A percentile compares a stretch with the other conserved stretches of the same genome.
phyloP scores from a whole-genome alignment of 805 yeast species.

The Pichia phayaonensis region DNA sequence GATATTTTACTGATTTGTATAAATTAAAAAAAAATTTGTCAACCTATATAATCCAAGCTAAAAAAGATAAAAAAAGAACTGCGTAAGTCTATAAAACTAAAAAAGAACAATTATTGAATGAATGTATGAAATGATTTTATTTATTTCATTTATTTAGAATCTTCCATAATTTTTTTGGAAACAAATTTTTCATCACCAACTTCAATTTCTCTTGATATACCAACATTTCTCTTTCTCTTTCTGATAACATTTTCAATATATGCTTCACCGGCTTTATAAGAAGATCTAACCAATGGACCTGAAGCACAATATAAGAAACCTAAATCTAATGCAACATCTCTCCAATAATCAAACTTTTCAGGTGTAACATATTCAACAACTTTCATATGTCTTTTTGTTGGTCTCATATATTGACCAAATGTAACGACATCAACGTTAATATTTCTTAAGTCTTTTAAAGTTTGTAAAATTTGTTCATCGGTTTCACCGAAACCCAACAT shows the following conservation, averaged over 20 bases:
- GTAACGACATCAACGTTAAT: slow-evolving; percentile 89
- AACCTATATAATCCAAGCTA: not conserved
- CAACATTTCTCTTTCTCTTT: slow-evolving; percentile 50
- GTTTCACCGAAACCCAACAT: slow-evolving; percentile 98
- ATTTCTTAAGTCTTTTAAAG: slow-evolving; percentile 68
- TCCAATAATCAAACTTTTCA: slow-evolving; percentile 92
- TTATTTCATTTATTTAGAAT: not conserved
- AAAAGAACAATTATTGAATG: not conserved
- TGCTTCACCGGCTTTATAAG: slow-evolving; percentile 97
- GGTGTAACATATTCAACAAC: slow-evolving; percentile 94
- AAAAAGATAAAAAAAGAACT: too few relatives aligned
- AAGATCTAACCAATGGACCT: slow-evolving; percentile 94
- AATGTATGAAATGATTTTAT: not conserved
- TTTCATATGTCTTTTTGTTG: slow-evolving; percentile 97
- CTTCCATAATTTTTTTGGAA: slow-evolving; percentile 19
- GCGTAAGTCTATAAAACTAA: not conserved
- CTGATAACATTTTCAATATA: slow-evolving; percentile 89
- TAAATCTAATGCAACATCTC: slow-evolving; percentile 70
- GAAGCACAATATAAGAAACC: slow-evolving; percentile 96
- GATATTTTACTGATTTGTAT: not conserved
- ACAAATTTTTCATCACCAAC: slow-evolving; percentile 25
- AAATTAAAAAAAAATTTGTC: not conserved
- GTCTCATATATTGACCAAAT: slow-evolving; percentile 98
- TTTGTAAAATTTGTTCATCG: slow-evolving; percentile 76
- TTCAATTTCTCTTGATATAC: slow-evolving; percentile 27